phyloP scores from a whole-genome alignment of 805 yeast species.

The Candida ulmi region DNA sequence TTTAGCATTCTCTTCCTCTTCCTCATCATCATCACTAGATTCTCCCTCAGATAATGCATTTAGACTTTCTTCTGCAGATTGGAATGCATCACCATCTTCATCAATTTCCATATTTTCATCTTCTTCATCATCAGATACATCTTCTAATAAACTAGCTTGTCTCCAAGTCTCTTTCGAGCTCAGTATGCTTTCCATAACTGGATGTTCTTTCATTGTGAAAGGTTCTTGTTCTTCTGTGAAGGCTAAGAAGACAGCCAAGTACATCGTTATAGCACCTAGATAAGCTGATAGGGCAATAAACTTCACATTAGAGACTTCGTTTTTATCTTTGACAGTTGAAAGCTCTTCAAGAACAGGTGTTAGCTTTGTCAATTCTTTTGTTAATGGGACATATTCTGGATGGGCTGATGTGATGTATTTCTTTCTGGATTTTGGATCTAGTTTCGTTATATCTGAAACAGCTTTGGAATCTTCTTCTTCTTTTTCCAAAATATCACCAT shows the following conservation, averaged over 20 bases:
- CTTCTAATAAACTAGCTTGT: slow-evolving; percentile 58
- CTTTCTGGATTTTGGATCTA: slow-evolving; percentile 50
- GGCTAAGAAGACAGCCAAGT: slow-evolving; percentile 68
- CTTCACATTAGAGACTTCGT: slow-evolving; percentile 44
- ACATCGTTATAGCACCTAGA: slow-evolving; percentile 70
- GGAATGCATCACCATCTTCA: slow-evolving; percentile 9
- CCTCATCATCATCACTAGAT: background rate
- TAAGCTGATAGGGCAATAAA: slow-evolving; percentile 71
- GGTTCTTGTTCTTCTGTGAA: slow-evolving; percentile 48
- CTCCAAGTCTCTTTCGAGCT: slow-evolving; percentile 86
- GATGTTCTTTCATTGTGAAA: slow-evolving; percentile 74
- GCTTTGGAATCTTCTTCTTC: slow-evolving; percentile 30
- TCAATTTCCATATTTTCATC: slow-evolving; percentile 9
- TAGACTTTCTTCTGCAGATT: no score
- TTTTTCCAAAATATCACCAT: slow-evolving; percentile 24
- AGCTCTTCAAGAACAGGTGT: slow-evolving; percentile 38
- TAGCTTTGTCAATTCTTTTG: slow-evolving; percentile 50
- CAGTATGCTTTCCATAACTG: slow-evolving; percentile 82
- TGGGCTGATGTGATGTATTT: slow-evolving; percentile 53
- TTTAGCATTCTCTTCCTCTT: slow-evolving; percentile 6
- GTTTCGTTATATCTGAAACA: slow-evolving; percentile 36
- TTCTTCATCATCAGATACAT: slow-evolving; percentile 11
- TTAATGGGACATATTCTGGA: slow-evolving; percentile 81
- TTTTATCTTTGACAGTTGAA: slow-evolving; percentile 19
- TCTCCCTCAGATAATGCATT: no score